Conservation (phyloP, 257 asterid species). For the Haberlea rhodopensis region DNA sequence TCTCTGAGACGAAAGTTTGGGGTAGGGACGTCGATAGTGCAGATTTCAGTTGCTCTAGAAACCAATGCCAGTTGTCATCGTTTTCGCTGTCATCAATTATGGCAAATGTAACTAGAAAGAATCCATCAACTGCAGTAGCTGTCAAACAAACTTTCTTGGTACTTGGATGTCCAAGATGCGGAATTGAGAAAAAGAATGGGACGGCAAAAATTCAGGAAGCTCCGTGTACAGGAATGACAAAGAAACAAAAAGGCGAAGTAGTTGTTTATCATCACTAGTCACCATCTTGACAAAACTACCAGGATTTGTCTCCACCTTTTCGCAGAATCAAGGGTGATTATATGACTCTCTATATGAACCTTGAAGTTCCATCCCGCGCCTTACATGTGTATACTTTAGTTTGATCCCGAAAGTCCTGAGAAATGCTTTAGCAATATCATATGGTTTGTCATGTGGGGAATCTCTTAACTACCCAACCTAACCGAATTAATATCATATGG, state of each 20-base stretch:
- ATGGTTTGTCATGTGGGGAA: constrained; percentile 75
- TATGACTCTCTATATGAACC: constrained; percentile 78
- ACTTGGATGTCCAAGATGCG: constrained; percentile 63
- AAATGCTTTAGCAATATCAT: constrained; percentile 75
- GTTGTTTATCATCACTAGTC: constrained; percentile 55
- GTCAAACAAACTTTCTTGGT: constrained; percentile 64
- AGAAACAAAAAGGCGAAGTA: constrained; percentile 59
- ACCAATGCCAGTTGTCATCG: constrained; percentile 73
- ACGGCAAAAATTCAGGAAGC: constrained; percentile 67
- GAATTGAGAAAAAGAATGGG: constrained; percentile 83
- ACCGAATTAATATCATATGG: too few relatives aligned
- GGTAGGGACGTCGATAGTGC: constrained; percentile 49
- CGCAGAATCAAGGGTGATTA: constrained; percentile 68
- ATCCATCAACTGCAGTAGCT: constrained; percentile 74
- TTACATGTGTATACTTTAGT: constrained; percentile 62
- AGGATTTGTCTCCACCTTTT: constrained; percentile 62
- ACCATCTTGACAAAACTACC: constrained; percentile 60
- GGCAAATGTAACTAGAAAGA: constrained; percentile 79
- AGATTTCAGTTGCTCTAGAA: constrained; percentile 72
- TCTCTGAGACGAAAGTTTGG: constrained; percentile 73
- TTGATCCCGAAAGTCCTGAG: constrained; percentile 73
- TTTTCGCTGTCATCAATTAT: constrained; percentile 69
- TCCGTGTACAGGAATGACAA: constrained; percentile 54
- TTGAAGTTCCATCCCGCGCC: constrained; percentile 79
- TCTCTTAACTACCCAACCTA: constrained; percentile 65